Conservation (phyloP, 495 filamentous ascomycete species). For the Trichoderma gamsii region DNA sequence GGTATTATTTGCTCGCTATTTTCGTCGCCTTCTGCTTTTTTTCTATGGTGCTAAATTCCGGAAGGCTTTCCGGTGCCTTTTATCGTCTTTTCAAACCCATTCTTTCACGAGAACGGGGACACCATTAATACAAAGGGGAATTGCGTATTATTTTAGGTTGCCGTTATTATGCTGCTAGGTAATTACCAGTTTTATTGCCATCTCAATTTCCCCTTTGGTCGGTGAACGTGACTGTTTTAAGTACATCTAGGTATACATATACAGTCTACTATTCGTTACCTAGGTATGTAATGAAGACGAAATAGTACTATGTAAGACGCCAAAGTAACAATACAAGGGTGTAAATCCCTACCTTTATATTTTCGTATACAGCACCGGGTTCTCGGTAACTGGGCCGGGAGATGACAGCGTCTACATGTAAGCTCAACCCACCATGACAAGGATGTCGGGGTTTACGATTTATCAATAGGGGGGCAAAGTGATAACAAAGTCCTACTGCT, state of each 20-base stretch:
- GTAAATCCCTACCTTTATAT: neutral
- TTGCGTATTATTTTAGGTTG: neutral
- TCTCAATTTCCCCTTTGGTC: neutral
- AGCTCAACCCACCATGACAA: neutral
- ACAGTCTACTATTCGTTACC: neutral
- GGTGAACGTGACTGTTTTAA: neutral
- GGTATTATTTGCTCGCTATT: conserved; percentile 5
- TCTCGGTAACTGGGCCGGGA: neutral
- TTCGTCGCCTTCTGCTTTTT: neutral
- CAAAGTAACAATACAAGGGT: neutral
- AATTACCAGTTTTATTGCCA: neutral
- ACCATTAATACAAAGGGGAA: conserved; percentile 6
- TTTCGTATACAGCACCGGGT: neutral
- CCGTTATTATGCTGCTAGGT: neutral
- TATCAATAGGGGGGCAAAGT: neutral
- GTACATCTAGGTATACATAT: neutral
- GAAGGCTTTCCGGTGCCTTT: neutral
- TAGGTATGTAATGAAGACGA: neutral
- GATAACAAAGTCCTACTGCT: no score
- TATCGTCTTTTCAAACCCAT: neutral
- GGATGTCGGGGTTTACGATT: neutral
- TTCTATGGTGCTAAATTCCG: neutral
- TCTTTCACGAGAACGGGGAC: neutral
- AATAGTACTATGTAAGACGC: neutral
- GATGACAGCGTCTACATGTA: neutral